Conservation (phyloP, 495 filamentous ascomycete species). For the Neurospora hispaniola region DNA sequence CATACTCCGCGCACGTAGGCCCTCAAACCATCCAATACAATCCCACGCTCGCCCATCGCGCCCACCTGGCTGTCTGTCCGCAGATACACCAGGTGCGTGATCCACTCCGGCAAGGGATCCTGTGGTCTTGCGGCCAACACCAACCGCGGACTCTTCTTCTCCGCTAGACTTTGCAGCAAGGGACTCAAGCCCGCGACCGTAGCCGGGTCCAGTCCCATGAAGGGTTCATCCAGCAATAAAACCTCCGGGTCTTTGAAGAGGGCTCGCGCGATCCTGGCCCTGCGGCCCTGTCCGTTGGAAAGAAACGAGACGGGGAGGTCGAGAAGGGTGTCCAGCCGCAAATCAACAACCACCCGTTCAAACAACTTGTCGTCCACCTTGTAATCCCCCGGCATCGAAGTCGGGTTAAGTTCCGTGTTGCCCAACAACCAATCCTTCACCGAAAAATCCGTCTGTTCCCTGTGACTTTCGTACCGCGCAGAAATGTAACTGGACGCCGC, state of each 20-base stretch:
- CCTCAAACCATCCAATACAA: conserved; percentile 39
- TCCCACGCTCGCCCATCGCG: conserved; percentile 43
- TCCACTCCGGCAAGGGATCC: conserved; percentile 80
- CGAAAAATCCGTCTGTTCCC: conserved; percentile 81
- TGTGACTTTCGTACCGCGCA: conserved; percentile 81
- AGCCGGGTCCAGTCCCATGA: conserved; percentile 90
- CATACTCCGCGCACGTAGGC: conserved; percentile 30
- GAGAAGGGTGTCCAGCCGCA: conserved; percentile 54
- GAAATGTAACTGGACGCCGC: conserved; percentile 67
- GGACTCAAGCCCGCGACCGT: conserved; percentile 58
- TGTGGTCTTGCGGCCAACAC: conserved; percentile 73
- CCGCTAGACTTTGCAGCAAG: conserved; percentile 55
- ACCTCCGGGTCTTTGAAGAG: conserved; percentile 69
- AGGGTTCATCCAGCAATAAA: conserved; percentile 83
- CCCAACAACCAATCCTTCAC: conserved; percentile 68
- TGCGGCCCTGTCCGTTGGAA: conserved; percentile 84
- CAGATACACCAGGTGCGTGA: conserved; percentile 67
- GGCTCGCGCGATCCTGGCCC: conserved; percentile 79
- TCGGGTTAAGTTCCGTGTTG: conserved; percentile 61
- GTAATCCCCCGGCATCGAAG: conserved; percentile 34
- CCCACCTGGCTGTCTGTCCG: conserved; percentile 48
- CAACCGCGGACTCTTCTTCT: conserved; percentile 54
- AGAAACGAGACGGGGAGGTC: conserved; percentile 75
- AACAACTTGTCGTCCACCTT: conserved; percentile 37
- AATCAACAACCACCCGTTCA: conserved; percentile 48